These are phyloP conservation scores for Thelonectria discophora DNA, from an alignment of 2,329 filamentous ascomycete genomes.

Conservation along the genomic window DNA sequence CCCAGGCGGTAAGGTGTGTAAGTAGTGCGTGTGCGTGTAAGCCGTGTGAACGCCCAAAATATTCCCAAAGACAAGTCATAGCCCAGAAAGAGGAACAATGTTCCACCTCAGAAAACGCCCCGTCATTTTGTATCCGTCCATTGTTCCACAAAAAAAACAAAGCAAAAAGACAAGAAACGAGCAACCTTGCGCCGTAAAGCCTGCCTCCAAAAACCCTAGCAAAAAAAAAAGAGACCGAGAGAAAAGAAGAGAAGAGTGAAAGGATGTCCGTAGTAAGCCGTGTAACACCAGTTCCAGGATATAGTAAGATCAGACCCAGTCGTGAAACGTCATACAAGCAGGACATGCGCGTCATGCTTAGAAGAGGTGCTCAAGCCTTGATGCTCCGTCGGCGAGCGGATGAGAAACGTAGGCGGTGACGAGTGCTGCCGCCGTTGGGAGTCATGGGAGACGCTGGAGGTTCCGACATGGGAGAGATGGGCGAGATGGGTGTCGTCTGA, in stretches of 20 bases:
- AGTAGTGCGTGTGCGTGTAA: constrained; percentile 30
- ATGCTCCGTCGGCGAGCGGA: constrained; percentile 52
- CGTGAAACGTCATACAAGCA: constrained; percentile 36
- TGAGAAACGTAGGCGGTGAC: constrained; percentile 38
- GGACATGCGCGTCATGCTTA: constrained; percentile 15
- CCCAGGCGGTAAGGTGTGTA: constrained; percentile 31
- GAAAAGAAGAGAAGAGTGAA: constrained; percentile 25
- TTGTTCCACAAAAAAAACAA: constrained; percentile 24
- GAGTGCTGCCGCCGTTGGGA: constrained; percentile 38
- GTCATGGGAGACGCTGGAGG: constrained; percentile 40
- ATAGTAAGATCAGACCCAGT: constrained; percentile 30
- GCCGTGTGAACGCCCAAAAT: constrained; percentile 33
- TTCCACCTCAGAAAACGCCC: constrained; percentile 35
- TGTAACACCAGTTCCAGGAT: constrained; percentile 31
- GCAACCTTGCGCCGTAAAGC: constrained; percentile 4
- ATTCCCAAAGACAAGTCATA: constrained; percentile 22
- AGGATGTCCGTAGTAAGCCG: constrained; percentile 9
- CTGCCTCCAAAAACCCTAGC: constrained; percentile 21
- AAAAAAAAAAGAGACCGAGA: constrained; percentile 29
- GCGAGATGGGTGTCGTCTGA: constrained; percentile 40
- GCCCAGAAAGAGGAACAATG: constrained; percentile 31
- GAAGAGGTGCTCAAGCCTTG: constrained; percentile 40
- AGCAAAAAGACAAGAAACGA: constrained; percentile 2
- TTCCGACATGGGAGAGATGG: constrained; percentile 42
- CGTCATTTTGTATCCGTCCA: constrained; percentile 33